A percentile compares a stretch with the other conserved stretches of the same genome.
Evolutionary conservation across 2,329 filamentous ascomycete species (phyloP).

Genomic region (Raffaelea deltoideospora): DNA sequence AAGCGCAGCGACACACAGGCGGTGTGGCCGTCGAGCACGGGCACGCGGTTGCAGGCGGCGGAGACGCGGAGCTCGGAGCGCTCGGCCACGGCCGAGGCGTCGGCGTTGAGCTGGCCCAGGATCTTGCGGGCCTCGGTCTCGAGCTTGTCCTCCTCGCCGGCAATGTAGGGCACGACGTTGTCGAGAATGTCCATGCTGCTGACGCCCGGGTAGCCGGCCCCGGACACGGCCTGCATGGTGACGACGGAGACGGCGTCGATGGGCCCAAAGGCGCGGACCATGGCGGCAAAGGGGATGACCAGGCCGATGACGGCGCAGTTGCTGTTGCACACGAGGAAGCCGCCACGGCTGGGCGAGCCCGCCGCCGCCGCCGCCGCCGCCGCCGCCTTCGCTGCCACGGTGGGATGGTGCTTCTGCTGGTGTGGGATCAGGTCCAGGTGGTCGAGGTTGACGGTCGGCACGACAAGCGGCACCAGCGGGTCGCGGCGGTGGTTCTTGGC

Average conservation of each 20-base stretch:
- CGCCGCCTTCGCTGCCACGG: conserved; percentile 1
- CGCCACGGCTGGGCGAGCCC: conserved; percentile 47
- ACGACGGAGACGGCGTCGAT: conserved; percentile 66
- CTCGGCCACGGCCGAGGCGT: conserved; percentile 60
- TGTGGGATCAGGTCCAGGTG: conserved; percentile 84
- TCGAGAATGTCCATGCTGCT: conserved; percentile 92
- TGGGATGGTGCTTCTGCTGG: conserved; percentile 55
- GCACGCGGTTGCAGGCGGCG: conserved; percentile 82
- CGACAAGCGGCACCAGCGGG: conserved; percentile 79
- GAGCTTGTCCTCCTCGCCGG: conserved; percentile 89
- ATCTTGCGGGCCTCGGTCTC: conserved; percentile 94
- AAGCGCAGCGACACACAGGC: conserved; percentile 87
- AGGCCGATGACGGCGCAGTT: conserved; percentile 96
- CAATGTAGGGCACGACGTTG: conserved; percentile 89
- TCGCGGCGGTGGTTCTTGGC: conserved; percentile 94
- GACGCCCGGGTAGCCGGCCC: conserved; percentile 81
- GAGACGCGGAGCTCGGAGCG: conserved; percentile 62
- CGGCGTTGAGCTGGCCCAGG: conserved; percentile 57
- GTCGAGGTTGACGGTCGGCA: conserved; percentile 83
- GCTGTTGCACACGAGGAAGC: conserved; percentile 93
- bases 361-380: conserved; percentile 13
- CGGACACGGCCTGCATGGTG: conserved; percentile 88
- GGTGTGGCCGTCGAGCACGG: conserved; percentile 90
- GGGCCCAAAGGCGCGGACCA: conserved; percentile 73
- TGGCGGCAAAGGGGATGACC: conserved; percentile 84